These are phyloP conservation scores for Fusarium hainanense DNA, from an alignment of 2,329 filamentous ascomycete genomes.

Conservation along the genomic window DNA sequence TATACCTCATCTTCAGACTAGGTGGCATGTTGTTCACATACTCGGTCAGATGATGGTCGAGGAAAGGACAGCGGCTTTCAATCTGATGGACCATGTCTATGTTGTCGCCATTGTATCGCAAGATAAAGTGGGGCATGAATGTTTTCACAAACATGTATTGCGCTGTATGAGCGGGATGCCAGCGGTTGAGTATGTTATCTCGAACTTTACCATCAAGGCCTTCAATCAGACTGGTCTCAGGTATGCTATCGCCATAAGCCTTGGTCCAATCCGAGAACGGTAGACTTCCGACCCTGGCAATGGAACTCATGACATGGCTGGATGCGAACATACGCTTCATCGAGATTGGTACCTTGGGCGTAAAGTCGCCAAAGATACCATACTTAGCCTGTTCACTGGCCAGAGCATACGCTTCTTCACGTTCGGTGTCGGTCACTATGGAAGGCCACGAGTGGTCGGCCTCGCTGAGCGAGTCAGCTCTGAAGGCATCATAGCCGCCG, in stretches of 20 bases:
- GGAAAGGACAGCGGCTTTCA: slow-evolving; percentile 8
- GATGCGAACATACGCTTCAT: neutral
- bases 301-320: neutral
- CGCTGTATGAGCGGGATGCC: neutral
- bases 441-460: neutral
- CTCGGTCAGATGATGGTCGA: slow-evolving; percentile 5
- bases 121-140: slow-evolving; percentile 5
- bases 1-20: slow-evolving; percentile 9
- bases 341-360: neutral
- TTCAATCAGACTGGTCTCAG: neutral
- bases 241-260: neutral
- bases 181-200: neutral
- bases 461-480: neutral
- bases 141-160: slow-evolving; percentile 4
- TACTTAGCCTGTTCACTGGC: neutral
- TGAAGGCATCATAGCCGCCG: neutral
- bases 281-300: slow-evolving; percentile 2
- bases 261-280: neutral
- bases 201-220: neutral
- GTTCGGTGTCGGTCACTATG: neutral
- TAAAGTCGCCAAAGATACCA: slow-evolving; percentile 4
- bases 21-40: slow-evolving; percentile 6
- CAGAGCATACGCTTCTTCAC: neutral
- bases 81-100: slow-evolving; percentile 13
- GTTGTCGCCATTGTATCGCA: slow-evolving; percentile 6